phyloP scores from a whole-genome alignment of 441 rosid species.

The Brassica balearica region DNA sequence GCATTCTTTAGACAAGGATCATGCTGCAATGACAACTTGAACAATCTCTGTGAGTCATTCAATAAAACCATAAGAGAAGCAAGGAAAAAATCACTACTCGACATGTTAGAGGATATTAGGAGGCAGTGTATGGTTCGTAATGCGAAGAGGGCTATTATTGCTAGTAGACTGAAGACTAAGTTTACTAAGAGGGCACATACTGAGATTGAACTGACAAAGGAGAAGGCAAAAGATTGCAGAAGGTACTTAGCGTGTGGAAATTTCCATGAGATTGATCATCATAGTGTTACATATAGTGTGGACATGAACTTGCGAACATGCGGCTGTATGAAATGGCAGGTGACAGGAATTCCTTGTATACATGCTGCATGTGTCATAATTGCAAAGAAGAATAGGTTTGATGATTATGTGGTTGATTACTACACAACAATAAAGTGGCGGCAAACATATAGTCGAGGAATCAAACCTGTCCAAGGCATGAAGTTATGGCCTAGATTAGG shows the following conservation, averaged over 20 bases:
- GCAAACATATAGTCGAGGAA: neutral
- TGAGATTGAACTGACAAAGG: neutral
- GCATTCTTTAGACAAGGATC: neutral
- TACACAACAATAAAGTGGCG: neutral
- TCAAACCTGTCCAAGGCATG: neutral
- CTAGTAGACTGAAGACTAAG: neutral
- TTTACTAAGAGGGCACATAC: neutral
- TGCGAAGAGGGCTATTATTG: neutral
- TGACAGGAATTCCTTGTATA: neutral
- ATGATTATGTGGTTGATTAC: neutral
- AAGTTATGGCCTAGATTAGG: neutral
- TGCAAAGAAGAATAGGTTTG: neutral
- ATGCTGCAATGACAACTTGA: neutral
- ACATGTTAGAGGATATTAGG: neutral
- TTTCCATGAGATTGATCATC: neutral
- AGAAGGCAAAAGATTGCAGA: neutral
- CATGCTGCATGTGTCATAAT: neutral
- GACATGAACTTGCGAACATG: neutral
- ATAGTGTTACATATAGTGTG: neutral
- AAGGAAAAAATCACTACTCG: neutral
- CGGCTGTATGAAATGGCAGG: neutral
- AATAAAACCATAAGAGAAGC: neutral
- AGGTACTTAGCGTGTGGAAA: neutral
- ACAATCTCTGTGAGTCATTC: neutral
- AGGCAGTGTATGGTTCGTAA: neutral